Evolutionary conservation across 257 asterid genomes (phyloP).

Genomic region (Oldenlandia corymbosa): DNA sequence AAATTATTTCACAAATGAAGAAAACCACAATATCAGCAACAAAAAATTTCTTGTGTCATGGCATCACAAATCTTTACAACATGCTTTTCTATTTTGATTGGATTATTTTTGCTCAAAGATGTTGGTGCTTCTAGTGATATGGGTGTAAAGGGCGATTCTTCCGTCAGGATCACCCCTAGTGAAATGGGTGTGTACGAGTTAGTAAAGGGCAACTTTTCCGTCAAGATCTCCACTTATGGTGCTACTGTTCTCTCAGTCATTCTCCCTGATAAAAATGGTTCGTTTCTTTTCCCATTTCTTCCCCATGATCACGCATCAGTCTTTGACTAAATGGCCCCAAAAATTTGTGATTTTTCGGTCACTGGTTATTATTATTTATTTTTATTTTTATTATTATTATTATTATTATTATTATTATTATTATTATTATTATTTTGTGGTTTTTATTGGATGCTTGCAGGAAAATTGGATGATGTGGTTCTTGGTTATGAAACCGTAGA

Average conservation of each 20-base stretch:
- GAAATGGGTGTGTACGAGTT: conserved; percentile 46
- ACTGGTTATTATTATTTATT: too few relatives aligned
- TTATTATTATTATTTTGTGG: not conserved
- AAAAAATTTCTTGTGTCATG: conserved; percentile 33
- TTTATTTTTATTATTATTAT: too few relatives aligned
- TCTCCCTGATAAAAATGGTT: conserved; percentile 66
- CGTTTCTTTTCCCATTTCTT: not conserved
- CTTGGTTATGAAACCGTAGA: conserved; percentile 61
- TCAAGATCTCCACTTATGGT: conserved; percentile 64
- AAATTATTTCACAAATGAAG: too few relatives aligned
- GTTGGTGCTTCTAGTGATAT: conserved; percentile 22
- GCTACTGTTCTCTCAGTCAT: conserved; percentile 62
- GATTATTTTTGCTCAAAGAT: conserved; percentile 3
- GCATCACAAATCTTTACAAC: conserved; percentile 1
- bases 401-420: too few relatives aligned
- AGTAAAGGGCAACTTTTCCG: conserved; percentile 37
- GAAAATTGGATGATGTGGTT: conserved; percentile 68
- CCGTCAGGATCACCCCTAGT: too few relatives aligned
- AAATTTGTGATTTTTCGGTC: not conserved
- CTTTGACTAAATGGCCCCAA: too few relatives aligned
- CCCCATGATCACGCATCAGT: too few relatives aligned
- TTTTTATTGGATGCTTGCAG: conserved; percentile 23
- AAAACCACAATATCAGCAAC: too few relatives aligned
- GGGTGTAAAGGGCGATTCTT: too few relatives aligned
- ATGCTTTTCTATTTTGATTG: conserved; percentile 20